These are phyloP conservation scores for Venturiaceae sp. DNA, from an alignment of 2,329 filamentous ascomycete genomes.

Conservation along the genomic window DNA sequence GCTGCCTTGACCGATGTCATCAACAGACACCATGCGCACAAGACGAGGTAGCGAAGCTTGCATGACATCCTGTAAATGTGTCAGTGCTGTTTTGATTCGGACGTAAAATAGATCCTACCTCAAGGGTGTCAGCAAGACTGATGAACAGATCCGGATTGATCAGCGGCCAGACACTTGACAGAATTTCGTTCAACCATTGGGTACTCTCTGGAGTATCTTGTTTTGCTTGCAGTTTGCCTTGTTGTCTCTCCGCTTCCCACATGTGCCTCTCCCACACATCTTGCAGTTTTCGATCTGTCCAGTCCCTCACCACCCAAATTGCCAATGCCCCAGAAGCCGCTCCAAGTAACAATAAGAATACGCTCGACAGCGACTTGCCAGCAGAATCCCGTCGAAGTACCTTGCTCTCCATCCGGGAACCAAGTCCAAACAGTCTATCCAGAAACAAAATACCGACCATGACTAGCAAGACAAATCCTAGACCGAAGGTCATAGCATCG, in stretches of 20 bases:
- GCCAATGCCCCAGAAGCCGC: neutral
- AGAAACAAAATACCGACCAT: constrained; percentile 19
- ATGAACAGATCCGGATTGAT: constrained; percentile 68
- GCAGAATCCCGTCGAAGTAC: constrained; percentile 4
- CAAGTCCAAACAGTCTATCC: constrained; percentile 7
- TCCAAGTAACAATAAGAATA: constrained; percentile 20
- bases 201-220: constrained; percentile 52
- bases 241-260: constrained; percentile 54
- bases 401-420: neutral
- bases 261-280: constrained; percentile 58
- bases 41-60: constrained; percentile 62
- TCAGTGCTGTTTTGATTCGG: neutral
- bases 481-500: constrained; percentile 29
- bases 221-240: constrained; percentile 38
- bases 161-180: constrained; percentile 62
- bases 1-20: constrained; percentile 67
- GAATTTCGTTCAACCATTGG: constrained; percentile 61
- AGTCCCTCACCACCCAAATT: constrained; percentile 43
- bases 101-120: constrained; percentile 22
- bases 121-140: constrained; percentile 58
- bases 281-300: constrained; percentile 52
- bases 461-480: constrained; percentile 18
- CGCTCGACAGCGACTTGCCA: constrained; percentile 15
- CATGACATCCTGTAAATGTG: constrained; percentile 52
- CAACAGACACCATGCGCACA: constrained; percentile 65